Conservation (phyloP, 345 rosid species). For the Crucihimalaya himalaica region DNA sequence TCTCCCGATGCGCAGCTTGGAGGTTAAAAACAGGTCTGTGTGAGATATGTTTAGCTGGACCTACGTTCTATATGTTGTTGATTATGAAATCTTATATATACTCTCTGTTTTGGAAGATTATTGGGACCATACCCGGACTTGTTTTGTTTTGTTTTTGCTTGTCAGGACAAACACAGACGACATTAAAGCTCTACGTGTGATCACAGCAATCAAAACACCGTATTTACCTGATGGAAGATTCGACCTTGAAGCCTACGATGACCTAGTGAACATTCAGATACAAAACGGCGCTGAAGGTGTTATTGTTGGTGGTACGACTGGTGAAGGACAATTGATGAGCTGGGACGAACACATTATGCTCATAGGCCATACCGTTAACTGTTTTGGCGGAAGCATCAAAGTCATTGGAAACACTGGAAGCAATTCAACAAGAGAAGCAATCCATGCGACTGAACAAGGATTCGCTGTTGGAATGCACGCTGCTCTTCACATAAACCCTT, state of each 20-base stretch:
- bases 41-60: not conserved
- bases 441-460: conserved; percentile 91
- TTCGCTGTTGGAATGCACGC: conserved; percentile 97
- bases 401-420: conserved; percentile 94
- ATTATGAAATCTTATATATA: not conserved
- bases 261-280: conserved; percentile 70
- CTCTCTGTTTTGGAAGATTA: not conserved
- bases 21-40: conserved; percentile 69
- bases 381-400: conserved; percentile 75
- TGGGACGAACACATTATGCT: conserved; percentile 99
- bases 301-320: conserved; percentile 91
- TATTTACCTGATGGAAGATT: conserved; percentile 90
- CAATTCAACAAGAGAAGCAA: conserved; percentile 89
- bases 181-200: conserved; percentile 68
- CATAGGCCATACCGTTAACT: conserved; percentile 85
- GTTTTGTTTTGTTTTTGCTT: not conserved
- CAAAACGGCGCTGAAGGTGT: conserved; percentile 73
- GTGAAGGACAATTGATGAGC: conserved; percentile 95
- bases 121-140: not conserved
- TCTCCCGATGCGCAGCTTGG: conserved; percentile 85
- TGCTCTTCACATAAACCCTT: conserved; percentile 91
- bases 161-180: conserved; percentile 74
- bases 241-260: conserved; percentile 88
- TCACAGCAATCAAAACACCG: conserved; percentile 94
- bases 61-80: not conserved